Percentiles rank a stretch among this genome's conserved stretches.
These are phyloP conservation scores for Colletotrichum sp. DNA, from an alignment of 2,329 filamentous ascomycete species.

Conservation along the genomic window DNA sequence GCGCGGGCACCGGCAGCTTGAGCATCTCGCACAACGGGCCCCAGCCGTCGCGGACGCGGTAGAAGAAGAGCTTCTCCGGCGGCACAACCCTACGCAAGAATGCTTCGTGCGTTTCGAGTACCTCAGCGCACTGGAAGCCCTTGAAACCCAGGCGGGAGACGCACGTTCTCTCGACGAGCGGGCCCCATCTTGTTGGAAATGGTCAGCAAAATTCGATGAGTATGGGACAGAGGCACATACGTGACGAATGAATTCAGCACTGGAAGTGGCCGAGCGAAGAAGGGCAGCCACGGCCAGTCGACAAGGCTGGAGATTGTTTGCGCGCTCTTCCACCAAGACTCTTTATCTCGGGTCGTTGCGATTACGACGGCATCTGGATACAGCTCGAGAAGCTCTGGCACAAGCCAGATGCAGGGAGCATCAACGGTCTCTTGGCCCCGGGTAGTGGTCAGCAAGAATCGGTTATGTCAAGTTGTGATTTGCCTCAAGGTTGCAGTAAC, in stretches of 20 bases:
- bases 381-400: slow-evolving; percentile 14
- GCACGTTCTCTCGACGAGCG: not conserved
- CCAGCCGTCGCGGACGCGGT: slow-evolving; percentile 34
- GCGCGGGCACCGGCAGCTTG: slow-evolving; percentile 30
- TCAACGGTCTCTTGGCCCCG: not conserved
- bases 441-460: not conserved
- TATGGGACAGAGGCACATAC: not conserved
- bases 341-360: slow-evolving; percentile 22
- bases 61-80: slow-evolving; percentile 28
- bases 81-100: slow-evolving; percentile 23
- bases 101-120: slow-evolving; percentile 21
- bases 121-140: not conserved
- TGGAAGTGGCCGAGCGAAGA: slow-evolving; percentile 21
- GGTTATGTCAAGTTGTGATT: not conserved
- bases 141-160: not conserved
- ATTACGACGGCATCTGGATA: slow-evolving; percentile 27
- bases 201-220: not conserved
- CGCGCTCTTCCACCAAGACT: slow-evolving; percentile 25
- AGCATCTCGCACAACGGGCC: slow-evolving; percentile 36
- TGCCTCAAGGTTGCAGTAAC: not conserved
- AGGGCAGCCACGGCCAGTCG: slow-evolving; percentile 20
- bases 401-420: not conserved
- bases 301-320: not conserved
- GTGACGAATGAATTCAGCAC: not conserved
- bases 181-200: not conserved